Base-by-base conservation (phyloP, 163 green algal genomes). In the Chloromonas sp. region DNA sequence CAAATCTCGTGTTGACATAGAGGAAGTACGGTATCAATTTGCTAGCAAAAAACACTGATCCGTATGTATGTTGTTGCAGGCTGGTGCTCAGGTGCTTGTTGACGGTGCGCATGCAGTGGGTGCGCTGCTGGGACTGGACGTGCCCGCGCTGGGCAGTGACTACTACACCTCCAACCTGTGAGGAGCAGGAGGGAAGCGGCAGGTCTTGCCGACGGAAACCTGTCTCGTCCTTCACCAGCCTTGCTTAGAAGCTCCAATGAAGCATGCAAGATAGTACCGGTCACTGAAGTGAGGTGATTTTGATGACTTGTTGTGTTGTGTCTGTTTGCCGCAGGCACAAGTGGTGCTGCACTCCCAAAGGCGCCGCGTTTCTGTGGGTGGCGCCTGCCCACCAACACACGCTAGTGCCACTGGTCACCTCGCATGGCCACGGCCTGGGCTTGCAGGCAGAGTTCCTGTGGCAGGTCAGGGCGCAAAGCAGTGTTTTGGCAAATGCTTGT, bases 81-180 rank as follows among this genome's bases (percentile, higher is more conserved):
- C 86, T 1, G 90, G 87, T 59, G 89, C 89, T 0, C 81, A 62
- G 61, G 90, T 92, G 71, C 83, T 94, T 71, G 88, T 96, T 77
- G 93, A 96, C 82, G 93, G 93, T 5, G 93, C 93, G 61, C 93
- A 95, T 76, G 92, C 90, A 58, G 70, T 96, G 36, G 93, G 92
- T 14, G 82, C 84, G 13, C 5, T 92, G 13, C 84, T 81, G 0
- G 60, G 71, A 1, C 86, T 95, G 60, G 60, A 89, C 66, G 66
- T 95, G 2, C 83, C 92, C 2, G 36, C 61, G 3, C 71, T 94
- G 0, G 88, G 91, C 2, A 86, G 78, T 14, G 83, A 93, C 60
- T 95, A 85, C 85, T 95, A 94, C 87, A 91, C 86, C 14, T 83
- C 84, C 85, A 96, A 95, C 83, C 83, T 92, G 88, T 86, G 76